Percentiles rank a stretch among this genome's conserved stretches.
Conservation (phyloP, 1,284 basidiomycete species). For the Sporisorium iseilematis-ciliati region DNA sequence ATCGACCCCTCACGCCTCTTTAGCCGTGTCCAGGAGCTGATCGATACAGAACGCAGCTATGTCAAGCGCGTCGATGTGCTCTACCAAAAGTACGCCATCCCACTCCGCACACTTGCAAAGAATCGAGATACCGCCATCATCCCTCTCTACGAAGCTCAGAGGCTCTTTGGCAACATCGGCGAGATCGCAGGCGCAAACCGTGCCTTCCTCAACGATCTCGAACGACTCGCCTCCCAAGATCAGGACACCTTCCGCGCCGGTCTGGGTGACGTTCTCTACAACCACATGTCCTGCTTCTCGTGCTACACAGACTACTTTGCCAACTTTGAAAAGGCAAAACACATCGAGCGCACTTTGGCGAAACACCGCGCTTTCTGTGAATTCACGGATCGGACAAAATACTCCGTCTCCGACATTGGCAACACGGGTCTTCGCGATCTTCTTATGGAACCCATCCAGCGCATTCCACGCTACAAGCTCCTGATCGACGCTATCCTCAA, state of each 20-base stretch:
- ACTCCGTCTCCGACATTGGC: slow-evolving; percentile 81
- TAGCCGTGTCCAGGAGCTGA: slow-evolving; percentile 59
- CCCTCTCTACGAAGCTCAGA: slow-evolving; percentile 88
- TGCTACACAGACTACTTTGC: slow-evolving; percentile 90
- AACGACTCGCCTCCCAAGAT: slow-evolving; percentile 75
- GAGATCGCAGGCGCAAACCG: slow-evolving; percentile 87
- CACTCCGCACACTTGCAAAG: slow-evolving; percentile 84
- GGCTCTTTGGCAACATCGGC: slow-evolving; percentile 92
- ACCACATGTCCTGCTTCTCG: slow-evolving; percentile 76
- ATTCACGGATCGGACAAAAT: slow-evolving; percentile 82
- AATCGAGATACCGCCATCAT: slow-evolving; percentile 87
- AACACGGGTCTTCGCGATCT: slow-evolving; percentile 87
- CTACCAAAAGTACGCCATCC: slow-evolving; percentile 80
- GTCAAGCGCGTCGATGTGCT: slow-evolving; percentile 64
- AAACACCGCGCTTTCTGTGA: slow-evolving; percentile 82
- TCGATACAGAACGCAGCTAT: slow-evolving; percentile 68
- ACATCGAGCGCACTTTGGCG: slow-evolving; percentile 85
- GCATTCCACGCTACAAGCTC: slow-evolving; percentile 94
- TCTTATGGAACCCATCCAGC: slow-evolving; percentile 99
- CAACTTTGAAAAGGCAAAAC: slow-evolving; percentile 92
- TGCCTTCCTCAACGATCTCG: slow-evolving; percentile 85
- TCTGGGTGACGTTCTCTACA: slow-evolving; percentile 85
- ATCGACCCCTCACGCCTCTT: slow-evolving; percentile 44
- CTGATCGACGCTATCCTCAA: slow-evolving; percentile 78
- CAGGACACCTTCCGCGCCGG: slow-evolving; percentile 73